Evolutionary conservation across 352 stramenopile genomes (phyloP), one percentile per base, ranked within the genome.

Genomic region (Globisporangium spiculum): DNA sequence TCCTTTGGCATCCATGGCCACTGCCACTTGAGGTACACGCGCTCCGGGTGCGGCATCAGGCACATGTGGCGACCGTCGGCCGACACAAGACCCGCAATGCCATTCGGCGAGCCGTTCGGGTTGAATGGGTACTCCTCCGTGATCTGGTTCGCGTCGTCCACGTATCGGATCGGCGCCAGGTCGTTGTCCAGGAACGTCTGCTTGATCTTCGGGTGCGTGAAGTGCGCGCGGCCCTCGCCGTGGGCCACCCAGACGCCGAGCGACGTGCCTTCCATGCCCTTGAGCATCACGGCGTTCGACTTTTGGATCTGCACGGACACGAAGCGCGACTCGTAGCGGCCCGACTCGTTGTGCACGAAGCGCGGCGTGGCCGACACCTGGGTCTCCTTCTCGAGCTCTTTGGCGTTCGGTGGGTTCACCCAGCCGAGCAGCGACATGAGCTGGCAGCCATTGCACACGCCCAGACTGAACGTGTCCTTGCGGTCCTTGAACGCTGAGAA

Each of bases 361-460:
- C 98, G 92, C 48, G 98, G 97, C 63, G 89, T 83, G 6, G 77
- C 75, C 59, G 85, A 89, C 38, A 72, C 65, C 64, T 84, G 76
- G 16, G 72, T 83, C 71, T 92, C 80, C 3, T 76, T 56, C 66
- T 91, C 83, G 4, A 94, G 44, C 41, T 75, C 67, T 56, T 76
- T 75, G 10, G 83, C 75, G 55, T 92, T 79, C 26, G 84, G 78
- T 22, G 75, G 76, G 61, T 91, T 83, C 50, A 99, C 92, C 96
- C 97, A 99, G 50, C 98, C 98, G 20, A 99, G 90, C 38, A 99
- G 80, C 44, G 97, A 97, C 96, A 99, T 99, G 48, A 99, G 94
- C 84, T 99, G 98, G 80, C 98, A 99, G 48, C 98, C 98, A 77
- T 99, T 99, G 82, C 98, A 99, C 0, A 99, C 92, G 62, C 98